Conservation (phyloP, 2,329 filamentous ascomycete genomes). For the Ophiognomonia clavigignenti-juglandacearum region DNA sequence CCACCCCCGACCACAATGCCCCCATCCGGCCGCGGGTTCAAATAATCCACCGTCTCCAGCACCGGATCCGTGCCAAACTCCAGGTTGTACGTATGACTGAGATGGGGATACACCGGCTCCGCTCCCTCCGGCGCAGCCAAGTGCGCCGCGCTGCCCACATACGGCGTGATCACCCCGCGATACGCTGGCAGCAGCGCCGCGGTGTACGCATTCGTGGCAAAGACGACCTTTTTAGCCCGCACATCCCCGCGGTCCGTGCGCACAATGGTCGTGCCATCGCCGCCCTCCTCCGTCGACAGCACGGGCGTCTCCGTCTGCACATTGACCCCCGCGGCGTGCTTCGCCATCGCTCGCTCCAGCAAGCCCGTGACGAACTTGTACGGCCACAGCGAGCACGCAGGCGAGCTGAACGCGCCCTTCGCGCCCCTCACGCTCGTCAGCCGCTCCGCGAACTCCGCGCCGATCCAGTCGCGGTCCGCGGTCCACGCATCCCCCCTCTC, state of each 20-base stretch:
- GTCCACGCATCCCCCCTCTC: conserved; percentile 9
- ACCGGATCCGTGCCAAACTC: conserved; percentile 6
- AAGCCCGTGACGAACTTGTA: conserved; percentile 15
- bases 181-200: conserved; percentile 10
- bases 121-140: background rate
- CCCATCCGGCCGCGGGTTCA: conserved; percentile 15
- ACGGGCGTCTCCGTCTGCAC: conserved; percentile 15
- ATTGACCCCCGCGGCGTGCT: conserved; percentile 1
- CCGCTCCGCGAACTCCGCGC: conserved; percentile 7
- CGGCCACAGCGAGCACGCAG: conserved; percentile 12
- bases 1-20: conserved; percentile 15
- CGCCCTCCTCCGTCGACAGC: background rate
- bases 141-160: conserved; percentile 13
- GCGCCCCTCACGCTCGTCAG: conserved; percentile 10
- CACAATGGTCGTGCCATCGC: conserved; percentile 1
- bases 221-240: conserved; percentile 5
- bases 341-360: conserved; percentile 5
- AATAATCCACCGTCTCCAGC: conserved; percentile 11
- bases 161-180: conserved; percentile 9
- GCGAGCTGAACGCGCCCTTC: conserved; percentile 4
- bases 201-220: conserved; percentile 14
- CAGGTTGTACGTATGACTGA: conserved; percentile 16
- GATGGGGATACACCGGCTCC: conserved; percentile 11
- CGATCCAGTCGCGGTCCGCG: conserved; percentile 2
- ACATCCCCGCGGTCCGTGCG: conserved; percentile 3